Base-by-base conservation (phyloP, 805 yeast genomes). In the Candida piceae region DNA sequence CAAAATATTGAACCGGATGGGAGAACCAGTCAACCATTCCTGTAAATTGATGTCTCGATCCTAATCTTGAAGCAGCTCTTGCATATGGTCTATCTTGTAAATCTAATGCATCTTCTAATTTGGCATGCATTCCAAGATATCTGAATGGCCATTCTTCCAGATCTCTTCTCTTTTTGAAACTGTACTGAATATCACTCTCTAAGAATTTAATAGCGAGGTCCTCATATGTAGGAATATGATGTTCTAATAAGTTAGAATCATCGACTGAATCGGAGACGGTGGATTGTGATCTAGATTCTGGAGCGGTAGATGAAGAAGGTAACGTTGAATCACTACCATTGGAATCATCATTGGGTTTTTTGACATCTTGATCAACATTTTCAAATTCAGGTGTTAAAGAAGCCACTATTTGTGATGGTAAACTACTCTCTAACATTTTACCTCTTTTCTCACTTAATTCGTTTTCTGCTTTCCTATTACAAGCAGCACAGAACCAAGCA, bases 401-500 rank as follows among this genome's bases (percentile, higher is more conserved):
- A 3, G 50, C 52, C 3, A 40, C 50, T 13, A 54, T 54, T 16
- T 47, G 55, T 1, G 58, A 48, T 12, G 60, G 57, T 26, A 35
- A 46, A 16, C 52, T 41, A 34, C 58, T 51, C 12, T 55, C 55
- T 16, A 62, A 42, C 58, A 61, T 48, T 13, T 57, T 40, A 16
- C 69, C 69, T 36, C 66, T 55, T 29, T 57, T 59, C 31, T 53
- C 63, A 20, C 46, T 46, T 41, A 67, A 36, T 41, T 63, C 62
- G n/a, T 60, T 57, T 42, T 78, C 82, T 35, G 73, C 71, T 22
- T 65, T 70, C 46, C 76, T 73, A n/a, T 80, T 69, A 62, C 97
- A 88, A 5, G 65, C 56, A 20, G 85, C 89, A 65, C 97, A 88
- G 18, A 86, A 73, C 96, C 96, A 89, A 7, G 87, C 84, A 54